Conservation (phyloP, 1,139 yeast genomes). For the Suhomyces ambrosiae region DNA sequence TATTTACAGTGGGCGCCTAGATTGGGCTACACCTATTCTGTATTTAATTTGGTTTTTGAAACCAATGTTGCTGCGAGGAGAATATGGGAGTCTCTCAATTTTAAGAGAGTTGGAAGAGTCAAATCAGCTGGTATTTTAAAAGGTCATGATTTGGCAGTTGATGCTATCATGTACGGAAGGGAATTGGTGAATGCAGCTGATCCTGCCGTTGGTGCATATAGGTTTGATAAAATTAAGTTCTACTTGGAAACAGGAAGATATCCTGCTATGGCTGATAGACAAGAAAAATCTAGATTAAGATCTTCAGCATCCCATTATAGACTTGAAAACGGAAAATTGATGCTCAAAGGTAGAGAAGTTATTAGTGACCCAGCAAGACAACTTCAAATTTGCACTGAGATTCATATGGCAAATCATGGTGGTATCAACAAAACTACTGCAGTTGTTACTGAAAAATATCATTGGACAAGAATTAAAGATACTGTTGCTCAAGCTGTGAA, state of each 20-base stretch:
- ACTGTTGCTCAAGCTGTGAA: conserved; percentile 82
- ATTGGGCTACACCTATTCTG: conserved; percentile 80
- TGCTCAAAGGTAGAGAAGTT: conserved; percentile 81
- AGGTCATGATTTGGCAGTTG: conserved; percentile 82
- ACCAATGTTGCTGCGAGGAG: conserved; percentile 81
- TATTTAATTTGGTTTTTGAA: conserved; percentile 86
- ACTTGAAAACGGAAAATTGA: conserved; percentile 67
- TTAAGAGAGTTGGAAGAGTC: conserved; percentile 74
- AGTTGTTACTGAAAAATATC: conserved; percentile 73
- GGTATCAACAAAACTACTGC: conserved; percentile 93
- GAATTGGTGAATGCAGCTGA: conserved; percentile 54
- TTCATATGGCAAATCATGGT: conserved; percentile 70
- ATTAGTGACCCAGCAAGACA: conserved; percentile 75
- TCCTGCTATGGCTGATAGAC: conserved; percentile 79
- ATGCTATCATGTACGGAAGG: conserved; percentile 70
- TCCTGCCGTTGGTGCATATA: conserved; percentile 54
- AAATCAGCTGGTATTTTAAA: conserved; percentile 85
- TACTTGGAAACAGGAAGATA: conserved; percentile 85
- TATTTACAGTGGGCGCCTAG: conserved; percentile 89
- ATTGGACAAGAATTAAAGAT: conserved; percentile 89
- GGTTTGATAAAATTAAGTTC: conserved; percentile 77
- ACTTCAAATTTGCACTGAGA: conserved; percentile 68
- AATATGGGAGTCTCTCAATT: conserved; percentile 78
- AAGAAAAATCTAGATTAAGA: conserved; percentile 81
- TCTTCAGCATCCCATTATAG: conserved; percentile 81